Conservation (phyloP, 257 asterid genomes). For the Nicotiana sylvestris region DNA sequence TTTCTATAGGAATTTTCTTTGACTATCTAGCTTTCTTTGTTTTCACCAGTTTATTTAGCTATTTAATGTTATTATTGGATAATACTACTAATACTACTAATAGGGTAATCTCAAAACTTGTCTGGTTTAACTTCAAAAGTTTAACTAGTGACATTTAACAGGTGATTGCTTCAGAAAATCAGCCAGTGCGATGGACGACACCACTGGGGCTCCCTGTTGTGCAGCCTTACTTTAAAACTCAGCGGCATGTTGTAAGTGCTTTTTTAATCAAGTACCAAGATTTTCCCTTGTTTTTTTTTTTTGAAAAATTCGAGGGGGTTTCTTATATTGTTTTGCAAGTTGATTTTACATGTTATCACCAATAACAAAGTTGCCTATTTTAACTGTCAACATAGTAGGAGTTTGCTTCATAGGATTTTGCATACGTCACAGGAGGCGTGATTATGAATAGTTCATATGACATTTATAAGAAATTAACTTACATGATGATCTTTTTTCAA, state of each 20-base stretch:
- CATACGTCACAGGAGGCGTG: neutral
- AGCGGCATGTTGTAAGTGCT: slow-evolving; percentile 71
- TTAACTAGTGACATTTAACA: slow-evolving; percentile 26
- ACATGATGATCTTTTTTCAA: neutral
- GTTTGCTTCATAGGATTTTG: slow-evolving; percentile 3
- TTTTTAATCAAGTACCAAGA: neutral
- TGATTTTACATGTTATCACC: neutral
- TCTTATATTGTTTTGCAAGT: neutral
- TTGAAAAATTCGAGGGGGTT: neutral
- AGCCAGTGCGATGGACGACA: slow-evolving; percentile 87
- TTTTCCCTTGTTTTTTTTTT: neutral
- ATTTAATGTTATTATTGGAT: neutral
- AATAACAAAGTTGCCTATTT: neutral
- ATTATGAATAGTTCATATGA: neutral
- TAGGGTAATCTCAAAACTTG: neutral
- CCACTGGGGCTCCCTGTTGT: slow-evolving; percentile 99
- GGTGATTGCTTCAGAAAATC: slow-evolving; percentile 86
- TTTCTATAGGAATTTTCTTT: neutral
- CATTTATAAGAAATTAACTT: neutral
- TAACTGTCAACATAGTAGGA: neutral
- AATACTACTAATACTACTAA: no score
- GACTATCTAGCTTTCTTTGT: neutral
- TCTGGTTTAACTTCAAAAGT: neutral
- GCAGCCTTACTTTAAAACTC: slow-evolving; percentile 83
- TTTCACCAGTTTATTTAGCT: neutral